Base-by-base conservation (phyloP, 139 green algal species). In the Tetratostichococcus sp. region DNA sequence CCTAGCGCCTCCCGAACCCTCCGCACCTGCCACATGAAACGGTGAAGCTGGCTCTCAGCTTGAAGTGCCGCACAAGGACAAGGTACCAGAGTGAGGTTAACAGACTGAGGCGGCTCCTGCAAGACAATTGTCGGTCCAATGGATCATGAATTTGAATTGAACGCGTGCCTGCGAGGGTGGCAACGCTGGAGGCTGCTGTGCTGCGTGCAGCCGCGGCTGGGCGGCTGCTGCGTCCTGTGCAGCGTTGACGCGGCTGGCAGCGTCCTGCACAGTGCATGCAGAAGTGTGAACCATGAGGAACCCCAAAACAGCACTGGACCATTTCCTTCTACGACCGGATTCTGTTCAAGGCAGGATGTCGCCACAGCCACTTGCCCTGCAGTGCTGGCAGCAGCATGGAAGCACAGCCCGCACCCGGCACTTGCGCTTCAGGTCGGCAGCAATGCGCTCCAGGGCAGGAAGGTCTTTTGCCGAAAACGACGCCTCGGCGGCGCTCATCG, bases 401-500 rank as follows among this genome's bases (percentile, higher is more conserved):
- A 69, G 67, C 57, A 81, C 50, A 11, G 67, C 25, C 16, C 33
- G 28, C n/a, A 73, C 67, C 2, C 39, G 70, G 3, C 28, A 57
- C 34, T 78, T 67, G 19, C 35, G 68, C 30, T 76, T 42, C 76
- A 85, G 71, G 50, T 73, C 35, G 2, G 6, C 35, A 19, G 75
- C 65, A 5, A 50, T 71, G 26, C 33, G 43, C 67, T 89, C 79
- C 19, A 78, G 43, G 17, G 42, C 70, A 1, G 84, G 84, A 33
- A 89, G 70, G 42, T 85, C 73, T 28, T 39, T 16, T 0, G 67
- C 33, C 5, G 69, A 58, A 8, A 90, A 77, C 6, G 69, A 32
- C 39, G 43, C 32, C 81, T 93, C 88, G 2, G 86, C 83, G 8
- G 30, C 35, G 1, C 80, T 88, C 68, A 85, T 67, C 1, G 83